Evolutionary conservation across 2,329 filamentous ascomycete genomes (phyloP).

Genomic region (Alternaria arbusti): DNA sequence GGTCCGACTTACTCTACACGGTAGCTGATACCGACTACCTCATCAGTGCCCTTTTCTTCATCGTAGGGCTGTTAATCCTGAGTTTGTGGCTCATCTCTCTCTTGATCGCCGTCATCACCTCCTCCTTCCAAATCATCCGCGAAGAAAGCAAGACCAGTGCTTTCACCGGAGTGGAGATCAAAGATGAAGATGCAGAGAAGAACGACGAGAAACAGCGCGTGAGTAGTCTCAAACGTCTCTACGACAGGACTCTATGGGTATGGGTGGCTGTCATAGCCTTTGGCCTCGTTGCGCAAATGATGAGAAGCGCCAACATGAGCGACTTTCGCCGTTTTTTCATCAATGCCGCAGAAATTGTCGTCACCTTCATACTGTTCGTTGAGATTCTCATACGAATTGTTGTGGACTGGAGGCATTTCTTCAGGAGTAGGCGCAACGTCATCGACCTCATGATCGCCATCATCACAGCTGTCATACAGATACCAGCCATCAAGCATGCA

Average conservation of each 20-base stretch:
- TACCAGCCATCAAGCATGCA: constrained; percentile 78
- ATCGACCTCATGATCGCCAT: constrained; percentile 82
- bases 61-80: constrained; percentile 80
- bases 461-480: constrained; percentile 81
- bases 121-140: constrained; percentile 96
- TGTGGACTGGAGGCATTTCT: constrained; percentile 82
- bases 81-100: constrained; percentile 97
- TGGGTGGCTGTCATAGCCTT: constrained; percentile 84
- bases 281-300: constrained; percentile 78
- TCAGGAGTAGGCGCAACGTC: constrained; percentile 74
- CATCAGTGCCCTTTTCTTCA: constrained; percentile 78
- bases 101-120: constrained; percentile 94
- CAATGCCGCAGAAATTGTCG: constrained; percentile 71
- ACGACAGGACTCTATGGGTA: constrained; percentile 73
- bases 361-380: constrained; percentile 78
- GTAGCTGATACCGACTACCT: constrained; percentile 92
- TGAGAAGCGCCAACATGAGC: constrained; percentile 79
- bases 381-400: constrained; percentile 83
- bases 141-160: constrained; percentile 95
- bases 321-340: constrained; percentile 68
- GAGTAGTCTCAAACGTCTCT: constrained; percentile 69
- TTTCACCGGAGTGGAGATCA: constrained; percentile 75
- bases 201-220: constrained; percentile 50
- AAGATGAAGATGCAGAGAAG: constrained; percentile 45
- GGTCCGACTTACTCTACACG: constrained; percentile 92